phyloP scores from a whole-genome alignment of 208 protist genomes.

The Wallacemonas collosoma region DNA sequence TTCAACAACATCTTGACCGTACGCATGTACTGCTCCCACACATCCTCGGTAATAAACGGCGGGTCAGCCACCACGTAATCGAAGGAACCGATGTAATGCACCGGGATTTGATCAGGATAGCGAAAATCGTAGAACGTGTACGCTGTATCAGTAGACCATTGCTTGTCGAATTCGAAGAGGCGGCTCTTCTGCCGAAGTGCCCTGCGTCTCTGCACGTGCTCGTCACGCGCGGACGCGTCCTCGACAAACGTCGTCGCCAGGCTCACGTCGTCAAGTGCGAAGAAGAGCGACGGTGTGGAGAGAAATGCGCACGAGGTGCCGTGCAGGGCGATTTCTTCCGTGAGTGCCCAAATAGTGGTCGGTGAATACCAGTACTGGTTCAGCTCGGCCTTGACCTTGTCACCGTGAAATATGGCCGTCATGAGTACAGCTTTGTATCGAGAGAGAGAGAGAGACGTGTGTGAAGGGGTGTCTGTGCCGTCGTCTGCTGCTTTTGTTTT shows the following conservation, averaged over 20 bases:
- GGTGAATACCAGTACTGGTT: conserved; percentile 96
- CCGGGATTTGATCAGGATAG: conserved; percentile 69
- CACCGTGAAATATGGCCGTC: conserved; percentile 21
- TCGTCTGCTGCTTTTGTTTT: too few relatives aligned
- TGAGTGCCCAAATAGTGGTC: conserved; percentile 68
- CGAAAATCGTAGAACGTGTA: conserved; percentile 92
- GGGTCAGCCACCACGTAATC: conserved; percentile 94
- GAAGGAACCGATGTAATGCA: conserved; percentile 74
- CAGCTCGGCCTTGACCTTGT: conserved; percentile 63
- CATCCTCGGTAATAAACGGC: conserved; percentile 93
- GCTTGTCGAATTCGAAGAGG: conserved; percentile 88
- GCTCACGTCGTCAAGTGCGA: conserved; percentile 61
- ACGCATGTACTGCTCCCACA: conserved; percentile 82
- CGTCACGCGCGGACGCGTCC: conserved; percentile 3
- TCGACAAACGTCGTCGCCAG: conserved; percentile 12
- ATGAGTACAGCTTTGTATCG: not conserved
- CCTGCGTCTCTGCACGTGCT: conserved; percentile 9
- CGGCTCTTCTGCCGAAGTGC: conserved; percentile 47
- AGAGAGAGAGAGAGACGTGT: too few relatives aligned
- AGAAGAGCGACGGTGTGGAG: conserved; percentile 92
- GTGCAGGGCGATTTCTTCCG: conserved; percentile 72
- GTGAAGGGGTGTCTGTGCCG: too few relatives aligned
- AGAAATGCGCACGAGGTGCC: conserved; percentile 82
- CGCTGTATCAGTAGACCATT: conserved; percentile 69
- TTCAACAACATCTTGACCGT: conserved; percentile 63